Percentiles rank a stretch among this genome's conserved stretches.
phyloP scores from a whole-genome alignment of 257 asterid genomes.

The Solanum etuberosum region DNA sequence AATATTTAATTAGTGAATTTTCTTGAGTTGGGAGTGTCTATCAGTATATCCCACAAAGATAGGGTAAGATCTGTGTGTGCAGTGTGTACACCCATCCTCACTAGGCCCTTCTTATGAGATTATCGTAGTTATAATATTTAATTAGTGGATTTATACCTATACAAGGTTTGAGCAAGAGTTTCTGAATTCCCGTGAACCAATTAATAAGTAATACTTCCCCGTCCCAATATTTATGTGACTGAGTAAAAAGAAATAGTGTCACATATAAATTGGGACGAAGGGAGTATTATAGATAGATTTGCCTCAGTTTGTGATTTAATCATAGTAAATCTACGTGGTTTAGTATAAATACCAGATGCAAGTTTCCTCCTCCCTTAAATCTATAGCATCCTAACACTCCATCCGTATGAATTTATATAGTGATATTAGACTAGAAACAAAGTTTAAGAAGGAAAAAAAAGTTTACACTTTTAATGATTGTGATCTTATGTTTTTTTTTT shows the following conservation, averaged over 20 bases:
- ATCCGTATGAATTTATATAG: not conserved
- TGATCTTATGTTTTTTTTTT: not conserved
- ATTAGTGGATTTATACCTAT: not conserved
- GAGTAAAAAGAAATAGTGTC: not conserved
- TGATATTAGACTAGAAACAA: not conserved
- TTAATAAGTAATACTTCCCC: not conserved
- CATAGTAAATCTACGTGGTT: not conserved
- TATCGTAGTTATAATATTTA: not conserved
- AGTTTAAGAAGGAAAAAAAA: not conserved
- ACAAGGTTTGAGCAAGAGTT: not conserved
- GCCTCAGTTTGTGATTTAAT: not conserved
- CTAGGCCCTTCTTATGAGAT: too few relatives aligned
- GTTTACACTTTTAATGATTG: not conserved
- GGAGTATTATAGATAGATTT: not conserved
- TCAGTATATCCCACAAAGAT: not conserved
- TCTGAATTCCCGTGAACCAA: not conserved
- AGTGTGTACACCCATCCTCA: not conserved
- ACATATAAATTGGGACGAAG: not conserved
- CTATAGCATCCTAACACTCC: not conserved
- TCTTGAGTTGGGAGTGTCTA: not conserved
- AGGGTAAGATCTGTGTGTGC: not conserved
- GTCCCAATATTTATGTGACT: not conserved
- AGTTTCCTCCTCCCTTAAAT: not conserved
- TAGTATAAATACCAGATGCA: not conserved
- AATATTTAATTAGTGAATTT: not conserved